phyloP scores from a whole-genome alignment of 345 rosid genomes.

The Citrus medica region DNA sequence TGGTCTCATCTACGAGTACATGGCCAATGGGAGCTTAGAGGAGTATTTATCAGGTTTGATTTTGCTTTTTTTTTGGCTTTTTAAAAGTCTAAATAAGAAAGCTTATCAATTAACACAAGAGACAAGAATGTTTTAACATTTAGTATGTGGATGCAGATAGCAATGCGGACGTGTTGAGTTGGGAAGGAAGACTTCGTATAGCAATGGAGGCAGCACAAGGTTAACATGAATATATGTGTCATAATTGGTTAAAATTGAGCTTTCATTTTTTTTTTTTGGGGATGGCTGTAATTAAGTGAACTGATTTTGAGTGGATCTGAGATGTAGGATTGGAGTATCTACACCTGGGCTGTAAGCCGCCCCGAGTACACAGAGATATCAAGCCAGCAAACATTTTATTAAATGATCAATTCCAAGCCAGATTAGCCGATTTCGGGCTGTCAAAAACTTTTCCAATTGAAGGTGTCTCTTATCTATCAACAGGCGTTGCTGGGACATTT shows the following conservation, averaged over 20 bases:
- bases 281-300: background rate
- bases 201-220: conserved; percentile 60
- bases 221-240: background rate
- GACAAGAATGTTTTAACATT: no score
- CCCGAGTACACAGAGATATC: conserved; percentile 56
- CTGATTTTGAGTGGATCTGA: background rate
- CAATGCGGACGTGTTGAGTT: conserved; percentile 23
- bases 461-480: conserved; percentile 33
- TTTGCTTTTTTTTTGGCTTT: background rate
- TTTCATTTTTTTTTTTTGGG: no score
- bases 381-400: conserved; percentile 53
- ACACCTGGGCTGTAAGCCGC: conserved; percentile 59
- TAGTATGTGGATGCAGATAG: conserved; percentile 14
- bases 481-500: conserved; percentile 45
- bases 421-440: conserved; percentile 60
- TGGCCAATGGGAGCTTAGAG: conserved; percentile 54
- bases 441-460: conserved; percentile 36
- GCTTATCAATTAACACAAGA: no score
- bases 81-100: background rate
- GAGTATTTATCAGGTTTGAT: conserved; percentile 36
- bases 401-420: conserved; percentile 42
- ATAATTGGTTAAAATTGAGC: background rate
- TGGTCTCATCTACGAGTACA: conserved; percentile 51
- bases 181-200: conserved; percentile 46
- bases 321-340: conserved; percentile 55